Percentiles rank a stretch among this genome's conserved stretches.
These are phyloP conservation scores for Fusarium musae DNA, from an alignment of 2,329 filamentous ascomycete genomes.

Conservation along the genomic window DNA sequence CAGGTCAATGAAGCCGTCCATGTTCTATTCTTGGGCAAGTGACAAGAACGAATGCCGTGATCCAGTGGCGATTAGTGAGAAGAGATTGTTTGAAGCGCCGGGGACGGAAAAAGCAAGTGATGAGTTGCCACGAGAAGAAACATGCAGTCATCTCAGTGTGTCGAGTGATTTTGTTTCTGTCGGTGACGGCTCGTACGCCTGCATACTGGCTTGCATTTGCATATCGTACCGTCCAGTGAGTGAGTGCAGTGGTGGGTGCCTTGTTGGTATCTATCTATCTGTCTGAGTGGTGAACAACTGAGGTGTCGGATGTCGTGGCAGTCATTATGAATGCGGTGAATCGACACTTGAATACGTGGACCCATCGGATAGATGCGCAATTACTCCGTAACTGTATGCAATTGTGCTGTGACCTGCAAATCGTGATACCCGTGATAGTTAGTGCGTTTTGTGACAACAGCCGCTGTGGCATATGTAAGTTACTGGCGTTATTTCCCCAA, in stretches of 20 bases:
- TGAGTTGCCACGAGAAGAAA: conserved; percentile 3
- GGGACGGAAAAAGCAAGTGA: neutral
- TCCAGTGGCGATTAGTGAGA: neutral
- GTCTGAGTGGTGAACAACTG: conserved; percentile 7
- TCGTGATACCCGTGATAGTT: neutral
- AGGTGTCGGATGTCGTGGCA: conserved; percentile 23
- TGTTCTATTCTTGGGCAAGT: neutral
- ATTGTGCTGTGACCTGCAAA: conserved; percentile 10
- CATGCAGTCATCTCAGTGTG: neutral
- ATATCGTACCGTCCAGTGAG: neutral
- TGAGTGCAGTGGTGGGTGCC: neutral
- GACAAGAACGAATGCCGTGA: neutral
- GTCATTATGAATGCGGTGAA: conserved; percentile 26
- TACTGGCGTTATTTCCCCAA: conserved; percentile 4
- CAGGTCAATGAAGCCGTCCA: neutral
- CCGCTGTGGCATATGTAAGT: conserved; percentile 2
- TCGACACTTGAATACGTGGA: conserved; percentile 31
- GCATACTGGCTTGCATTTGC: neutral
- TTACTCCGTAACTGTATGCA: neutral
- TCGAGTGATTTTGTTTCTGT: neutral
- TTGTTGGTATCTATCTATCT: neutral
- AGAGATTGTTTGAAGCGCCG: neutral
- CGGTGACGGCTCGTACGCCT: neutral
- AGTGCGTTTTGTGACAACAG: neutral
- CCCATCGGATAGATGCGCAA: conserved; percentile 13